phyloP scores from a whole-genome alignment of 805 yeast species.

The Barnettozyma siamensis region DNA sequence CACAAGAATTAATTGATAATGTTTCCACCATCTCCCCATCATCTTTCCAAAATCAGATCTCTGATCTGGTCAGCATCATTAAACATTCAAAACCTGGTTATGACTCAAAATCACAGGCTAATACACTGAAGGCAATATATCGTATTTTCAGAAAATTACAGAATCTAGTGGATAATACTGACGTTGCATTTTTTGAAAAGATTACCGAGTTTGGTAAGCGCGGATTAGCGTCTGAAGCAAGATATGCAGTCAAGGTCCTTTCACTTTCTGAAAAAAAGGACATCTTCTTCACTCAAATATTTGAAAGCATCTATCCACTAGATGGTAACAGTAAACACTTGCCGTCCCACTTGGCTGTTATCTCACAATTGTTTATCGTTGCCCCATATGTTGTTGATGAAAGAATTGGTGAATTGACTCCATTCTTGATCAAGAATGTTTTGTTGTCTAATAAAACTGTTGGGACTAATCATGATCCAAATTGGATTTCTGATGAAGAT shows the following conservation, averaged over 20 bases:
- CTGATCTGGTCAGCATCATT: constrained; percentile 40
- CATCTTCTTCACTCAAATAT: constrained; percentile 33
- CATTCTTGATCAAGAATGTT: constrained; percentile 54
- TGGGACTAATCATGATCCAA: constrained; percentile 28
- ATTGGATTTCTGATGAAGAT: constrained; percentile 44
- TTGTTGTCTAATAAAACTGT: constrained; percentile 45
- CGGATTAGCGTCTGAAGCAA: constrained; percentile 59
- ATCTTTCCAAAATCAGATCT: constrained; percentile 55
- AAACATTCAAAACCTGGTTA: constrained; percentile 24
- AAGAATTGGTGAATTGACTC: constrained; percentile 52
- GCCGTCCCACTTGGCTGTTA: constrained; percentile 50
- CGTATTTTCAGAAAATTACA: constrained; percentile 50
- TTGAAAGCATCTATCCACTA: constrained; percentile 45
- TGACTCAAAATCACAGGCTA: constrained; percentile 9
- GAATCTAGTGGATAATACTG: constrained; percentile 40
- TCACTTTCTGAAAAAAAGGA: constrained; percentile 42
- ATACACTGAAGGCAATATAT: constrained; percentile 51
- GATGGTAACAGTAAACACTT: constrained; percentile 33
- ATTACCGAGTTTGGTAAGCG: constrained; percentile 40
- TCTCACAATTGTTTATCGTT: constrained; percentile 52
- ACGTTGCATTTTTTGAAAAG: constrained; percentile 34
- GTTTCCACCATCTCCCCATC: constrained; percentile 58
- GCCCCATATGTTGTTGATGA: constrained; percentile 46
- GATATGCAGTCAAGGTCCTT: constrained; percentile 55
- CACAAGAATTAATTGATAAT: constrained; percentile 52